Percentiles rank a stretch among this genome's conserved stretches.
These are phyloP conservation scores for Populus tremula DNA, from an alignment of 345 rosid species.

Conservation along the genomic window DNA sequence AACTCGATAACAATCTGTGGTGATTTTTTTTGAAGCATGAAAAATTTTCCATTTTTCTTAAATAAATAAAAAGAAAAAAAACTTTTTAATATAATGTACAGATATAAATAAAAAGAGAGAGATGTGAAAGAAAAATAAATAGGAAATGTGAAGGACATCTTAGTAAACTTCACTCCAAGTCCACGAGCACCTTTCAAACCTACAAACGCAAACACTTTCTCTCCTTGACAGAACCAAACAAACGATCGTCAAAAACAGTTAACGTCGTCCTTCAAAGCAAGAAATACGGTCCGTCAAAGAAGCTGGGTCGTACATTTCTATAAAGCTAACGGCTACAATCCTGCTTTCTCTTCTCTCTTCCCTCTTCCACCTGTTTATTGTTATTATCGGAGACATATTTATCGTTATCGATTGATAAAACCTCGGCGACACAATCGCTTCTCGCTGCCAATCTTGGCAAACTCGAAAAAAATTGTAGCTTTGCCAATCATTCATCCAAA, in stretches of 20 bases:
- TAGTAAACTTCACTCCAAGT: no score
- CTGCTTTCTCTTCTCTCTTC: background rate
- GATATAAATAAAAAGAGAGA: no score
- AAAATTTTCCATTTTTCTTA: no score
- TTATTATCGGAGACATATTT: conserved; percentile 16
- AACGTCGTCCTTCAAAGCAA: conserved; percentile 7
- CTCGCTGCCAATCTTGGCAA: conserved; percentile 16
- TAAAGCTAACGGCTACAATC: conserved; percentile 51
- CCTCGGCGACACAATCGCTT: conserved; percentile 36
- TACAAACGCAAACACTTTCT: background rate
- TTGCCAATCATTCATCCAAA: background rate
- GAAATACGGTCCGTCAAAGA: conserved; percentile 13
- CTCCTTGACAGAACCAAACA: background rate
- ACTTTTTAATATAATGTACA: background rate
- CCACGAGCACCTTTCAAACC: background rate
- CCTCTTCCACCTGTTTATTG: background rate
- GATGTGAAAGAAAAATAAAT: no score
- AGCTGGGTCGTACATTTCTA: conserved; percentile 27
- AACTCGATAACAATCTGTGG: no score
- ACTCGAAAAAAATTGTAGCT: background rate
- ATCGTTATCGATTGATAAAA: conserved; percentile 25
- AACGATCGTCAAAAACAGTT: conserved; percentile 12
- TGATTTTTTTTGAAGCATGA: no score
- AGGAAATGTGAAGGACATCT: no score
- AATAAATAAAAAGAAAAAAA: background rate